Percentiles rank a stretch among this genome's conserved stretches.
Conservation (phyloP, 306 rosid genomes). For the Begonia peltatifolia region DNA sequence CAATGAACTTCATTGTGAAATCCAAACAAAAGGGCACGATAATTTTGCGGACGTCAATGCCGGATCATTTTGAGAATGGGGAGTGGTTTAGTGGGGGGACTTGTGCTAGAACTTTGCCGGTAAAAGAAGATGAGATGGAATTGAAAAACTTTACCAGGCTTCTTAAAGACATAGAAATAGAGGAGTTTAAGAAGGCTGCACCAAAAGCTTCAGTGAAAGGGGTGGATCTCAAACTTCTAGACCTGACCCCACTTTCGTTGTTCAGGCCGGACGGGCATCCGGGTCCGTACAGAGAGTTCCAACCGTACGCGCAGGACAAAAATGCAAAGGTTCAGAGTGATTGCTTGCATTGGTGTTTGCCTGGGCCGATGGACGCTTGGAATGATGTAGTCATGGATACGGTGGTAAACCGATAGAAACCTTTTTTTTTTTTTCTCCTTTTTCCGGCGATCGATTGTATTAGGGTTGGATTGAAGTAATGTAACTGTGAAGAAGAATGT, state of each 20-base stretch:
- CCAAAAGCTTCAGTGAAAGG: constrained; percentile 35
- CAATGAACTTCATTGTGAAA: constrained; percentile 14
- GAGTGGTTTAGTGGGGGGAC: constrained; percentile 75
- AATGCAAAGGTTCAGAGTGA: constrained; percentile 52
- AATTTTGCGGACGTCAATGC: constrained; percentile 57
- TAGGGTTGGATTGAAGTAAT: too few relatives aligned
- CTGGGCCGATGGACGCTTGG: constrained; percentile 81
- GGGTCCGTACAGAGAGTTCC: constrained; percentile 64
- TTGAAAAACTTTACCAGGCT: constrained; percentile 21
- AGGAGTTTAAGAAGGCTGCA: constrained; percentile 49
- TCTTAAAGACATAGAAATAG: constrained; percentile 57
- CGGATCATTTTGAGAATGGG: constrained; percentile 62
- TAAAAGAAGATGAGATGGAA: constrained; percentile 26
- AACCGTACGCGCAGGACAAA: constrained; percentile 49
- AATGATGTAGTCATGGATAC: constrained; percentile 57
- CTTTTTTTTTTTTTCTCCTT: too few relatives aligned
- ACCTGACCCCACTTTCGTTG: constrained; percentile 41
- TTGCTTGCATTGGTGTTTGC: constrained; percentile 88
- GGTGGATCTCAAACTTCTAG: constrained; percentile 41
- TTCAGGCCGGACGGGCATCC: constrained; percentile 90
- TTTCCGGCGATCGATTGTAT: too few relatives aligned
- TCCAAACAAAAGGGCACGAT: constrained; percentile 3
- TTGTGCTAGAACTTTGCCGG: constrained; percentile 53
- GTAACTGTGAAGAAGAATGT: too few relatives aligned
- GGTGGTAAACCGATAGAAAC: not conserved